A percentile compares a stretch with the other conserved stretches of the same genome.
phyloP scores from a whole-genome alignment of 352 stramenopile species.

The Phytophthora podocarpi region DNA sequence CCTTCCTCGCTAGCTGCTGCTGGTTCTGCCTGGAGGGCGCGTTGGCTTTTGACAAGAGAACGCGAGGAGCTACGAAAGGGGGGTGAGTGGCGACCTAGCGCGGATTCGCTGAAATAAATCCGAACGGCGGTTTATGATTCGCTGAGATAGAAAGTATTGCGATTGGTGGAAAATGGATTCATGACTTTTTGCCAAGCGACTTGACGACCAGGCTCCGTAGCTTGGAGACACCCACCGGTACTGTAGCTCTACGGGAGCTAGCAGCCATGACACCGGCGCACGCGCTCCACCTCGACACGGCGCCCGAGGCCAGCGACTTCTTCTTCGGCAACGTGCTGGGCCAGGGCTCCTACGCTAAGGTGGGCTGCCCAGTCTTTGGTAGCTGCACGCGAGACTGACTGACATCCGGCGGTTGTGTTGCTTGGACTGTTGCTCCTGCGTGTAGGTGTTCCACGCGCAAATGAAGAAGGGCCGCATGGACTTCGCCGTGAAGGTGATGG shows the following conservation, averaged over 20 bases:
- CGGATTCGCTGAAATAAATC: slow-evolving; percentile 1
- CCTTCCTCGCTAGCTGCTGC: slow-evolving; percentile 20
- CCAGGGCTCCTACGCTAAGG: slow-evolving; percentile 90
- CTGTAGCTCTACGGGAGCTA: background rate
- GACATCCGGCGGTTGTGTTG: no score
- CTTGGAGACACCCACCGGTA: no score
- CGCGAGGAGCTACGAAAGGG: slow-evolving; percentile 28
- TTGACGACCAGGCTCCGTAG: slow-evolving; percentile 19
- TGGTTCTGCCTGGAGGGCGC: slow-evolving; percentile 6
- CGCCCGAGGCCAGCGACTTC: slow-evolving; percentile 82
- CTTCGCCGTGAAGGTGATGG: slow-evolving; percentile 93
- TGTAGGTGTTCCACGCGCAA: slow-evolving; percentile 86
- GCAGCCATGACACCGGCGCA: slow-evolving; percentile 43
- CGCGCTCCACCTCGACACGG: slow-evolving; percentile 60
- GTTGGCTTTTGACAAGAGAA: slow-evolving; percentile 25
- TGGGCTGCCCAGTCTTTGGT: slow-evolving; percentile 28
- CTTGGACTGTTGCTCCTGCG: background rate
- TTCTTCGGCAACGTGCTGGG: slow-evolving; percentile 87
- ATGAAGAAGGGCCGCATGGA: slow-evolving; percentile 82
- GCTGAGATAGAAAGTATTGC: background rate
- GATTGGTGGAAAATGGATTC: slow-evolving; percentile 12
- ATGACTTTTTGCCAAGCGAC: slow-evolving; percentile 2
- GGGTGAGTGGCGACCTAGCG: background rate
- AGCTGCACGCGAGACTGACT: background rate
- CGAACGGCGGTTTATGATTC: background rate